phyloP scores from a whole-genome alignment of 2,329 filamentous ascomycete genomes.

The Magnaporthiopsis incrustans region DNA sequence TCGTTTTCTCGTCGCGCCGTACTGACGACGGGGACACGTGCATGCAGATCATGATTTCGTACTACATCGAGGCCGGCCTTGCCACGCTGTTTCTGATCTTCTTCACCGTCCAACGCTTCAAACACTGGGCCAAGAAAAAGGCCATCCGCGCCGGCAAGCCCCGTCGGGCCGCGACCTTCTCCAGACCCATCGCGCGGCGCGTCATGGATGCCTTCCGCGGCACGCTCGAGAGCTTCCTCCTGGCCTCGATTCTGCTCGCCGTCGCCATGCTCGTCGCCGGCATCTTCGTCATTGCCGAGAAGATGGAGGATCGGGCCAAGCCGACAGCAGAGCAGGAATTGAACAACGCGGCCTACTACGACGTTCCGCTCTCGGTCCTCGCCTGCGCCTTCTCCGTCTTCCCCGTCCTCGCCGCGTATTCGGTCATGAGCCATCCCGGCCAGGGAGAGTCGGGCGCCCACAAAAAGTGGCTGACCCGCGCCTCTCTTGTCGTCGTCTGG shows the following conservation, averaged over 20 bases:
- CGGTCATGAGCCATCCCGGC: constrained; percentile 9
- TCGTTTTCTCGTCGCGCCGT: not conserved
- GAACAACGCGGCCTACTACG: constrained; percentile 13
- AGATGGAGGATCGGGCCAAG: not conserved
- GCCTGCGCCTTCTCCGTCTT: constrained; percentile 11
- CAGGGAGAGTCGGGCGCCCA: constrained; percentile 3
- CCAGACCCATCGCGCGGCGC: constrained; percentile 9
- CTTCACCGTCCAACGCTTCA: constrained; percentile 11
- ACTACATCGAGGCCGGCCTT: constrained; percentile 14
- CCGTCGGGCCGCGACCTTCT: not conserved
- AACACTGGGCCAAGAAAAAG: not conserved
- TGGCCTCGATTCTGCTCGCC: constrained; percentile 11
- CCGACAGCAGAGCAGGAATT: constrained; percentile 3
- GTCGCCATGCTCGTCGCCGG: constrained; percentile 14
- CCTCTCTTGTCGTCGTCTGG: constrained; percentile 12
- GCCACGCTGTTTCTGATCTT: constrained; percentile 12
- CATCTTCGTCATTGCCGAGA: constrained; percentile 9
- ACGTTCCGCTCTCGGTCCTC: constrained; percentile 13
- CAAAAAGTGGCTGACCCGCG: constrained; percentile 11
- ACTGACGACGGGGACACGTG: not conserved
- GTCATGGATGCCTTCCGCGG: constrained; percentile 19
- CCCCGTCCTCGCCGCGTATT: constrained; percentile 12
- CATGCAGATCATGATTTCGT: constrained; percentile 10
- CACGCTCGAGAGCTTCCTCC: constrained; percentile 17
- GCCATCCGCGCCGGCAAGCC: not conserved